Evolutionary conservation across 78 protist species (phyloP), one percentile per base, ranked within the genome.

Genomic region (Guillardia theta): DNA sequence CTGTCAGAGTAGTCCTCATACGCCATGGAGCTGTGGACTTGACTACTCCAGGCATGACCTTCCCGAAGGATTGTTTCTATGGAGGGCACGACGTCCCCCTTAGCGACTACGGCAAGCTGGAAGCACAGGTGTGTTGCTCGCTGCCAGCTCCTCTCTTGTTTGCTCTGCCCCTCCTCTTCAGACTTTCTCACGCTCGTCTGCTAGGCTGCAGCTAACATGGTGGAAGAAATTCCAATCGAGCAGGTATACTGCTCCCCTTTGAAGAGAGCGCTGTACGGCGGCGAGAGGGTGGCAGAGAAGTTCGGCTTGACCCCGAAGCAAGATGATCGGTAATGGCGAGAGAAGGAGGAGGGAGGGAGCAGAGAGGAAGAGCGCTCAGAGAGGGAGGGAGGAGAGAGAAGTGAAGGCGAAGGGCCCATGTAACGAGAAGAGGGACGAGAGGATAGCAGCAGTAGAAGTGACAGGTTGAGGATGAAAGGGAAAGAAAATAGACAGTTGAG

Each of bases 21-120:
- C n/a, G n/a, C n/a, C 90, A 78, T 36, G 90, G 90, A 43, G 90
- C 90, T 1, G 90, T 78, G 18, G 90, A 78, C 24, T 19, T 78
- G 3, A 78, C 45, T 30, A 78, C 90, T 6, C 90, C 90, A 1
- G 90, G 39, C 15, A 18, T n/a, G 18, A 8, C 24, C 22, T 78
- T n/a, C 90, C 90, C 90, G 33, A 78, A 78, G 33, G 90, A 36
- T 8, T 78, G 44, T 27, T 78, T 78, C 8, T 78, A 78, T 43
- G 90, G 90, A 0, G 90, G 90, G 12, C 44, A 78, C 39, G 48
- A 78, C 44, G 90, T 78, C 30, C 90, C 90, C 15, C 90, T 78
- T 18, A 78, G 90, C 8, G 50, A 45, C 10, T 30, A 24, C 48
- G 90, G 90, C 10, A 30, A 78, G 48, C 50, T 9, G 43, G 90